These are phyloP conservation scores for Hsuehochloa calcarea DNA, from an alignment of 176 grass and related monocot species.

Conservation along the genomic window DNA sequence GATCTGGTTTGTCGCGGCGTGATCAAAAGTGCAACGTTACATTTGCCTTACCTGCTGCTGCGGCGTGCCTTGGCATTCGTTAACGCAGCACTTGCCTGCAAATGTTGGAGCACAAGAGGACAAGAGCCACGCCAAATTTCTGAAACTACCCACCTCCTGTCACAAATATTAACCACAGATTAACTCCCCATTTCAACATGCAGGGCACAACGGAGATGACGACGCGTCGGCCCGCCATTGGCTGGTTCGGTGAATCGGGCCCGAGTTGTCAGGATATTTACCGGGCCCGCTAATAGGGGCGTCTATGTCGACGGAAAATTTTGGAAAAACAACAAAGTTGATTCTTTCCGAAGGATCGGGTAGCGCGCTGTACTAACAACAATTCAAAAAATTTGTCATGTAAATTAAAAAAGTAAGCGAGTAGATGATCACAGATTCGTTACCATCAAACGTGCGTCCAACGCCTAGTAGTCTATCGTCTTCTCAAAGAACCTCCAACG, in stretches of 20 bases:
- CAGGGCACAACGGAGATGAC: rapidly evolving
- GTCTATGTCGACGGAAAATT: too few relatives aligned
- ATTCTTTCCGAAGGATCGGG: too few relatives aligned
- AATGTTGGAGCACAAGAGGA: neutral
- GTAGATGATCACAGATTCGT: too few relatives aligned
- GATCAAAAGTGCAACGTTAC: conserved; percentile 29
- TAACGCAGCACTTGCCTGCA: neutral
- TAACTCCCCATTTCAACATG: neutral
- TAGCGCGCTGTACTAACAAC: too few relatives aligned
- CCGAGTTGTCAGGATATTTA: conserved; percentile 15
- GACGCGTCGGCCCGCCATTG: neutral
- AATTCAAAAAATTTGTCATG: too few relatives aligned
- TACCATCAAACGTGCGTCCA: too few relatives aligned
- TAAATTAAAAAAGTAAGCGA: too few relatives aligned
- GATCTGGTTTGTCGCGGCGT: conserved; percentile 30
- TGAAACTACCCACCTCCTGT: conserved; percentile 22
- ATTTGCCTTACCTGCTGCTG: neutral
- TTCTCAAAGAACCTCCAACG: too few relatives aligned
- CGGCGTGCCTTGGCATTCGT: neutral
- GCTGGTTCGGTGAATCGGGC: rapidly evolving
- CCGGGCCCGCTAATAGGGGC: conserved; percentile 25
- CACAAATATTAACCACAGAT: conserved; percentile 44
- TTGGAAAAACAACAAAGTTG: too few relatives aligned
- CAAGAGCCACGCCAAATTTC: conserved; percentile 3
- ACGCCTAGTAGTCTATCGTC: too few relatives aligned